Conservation (phyloP, 2,329 filamentous ascomycete species). For the Penicillium sp. region DNA sequence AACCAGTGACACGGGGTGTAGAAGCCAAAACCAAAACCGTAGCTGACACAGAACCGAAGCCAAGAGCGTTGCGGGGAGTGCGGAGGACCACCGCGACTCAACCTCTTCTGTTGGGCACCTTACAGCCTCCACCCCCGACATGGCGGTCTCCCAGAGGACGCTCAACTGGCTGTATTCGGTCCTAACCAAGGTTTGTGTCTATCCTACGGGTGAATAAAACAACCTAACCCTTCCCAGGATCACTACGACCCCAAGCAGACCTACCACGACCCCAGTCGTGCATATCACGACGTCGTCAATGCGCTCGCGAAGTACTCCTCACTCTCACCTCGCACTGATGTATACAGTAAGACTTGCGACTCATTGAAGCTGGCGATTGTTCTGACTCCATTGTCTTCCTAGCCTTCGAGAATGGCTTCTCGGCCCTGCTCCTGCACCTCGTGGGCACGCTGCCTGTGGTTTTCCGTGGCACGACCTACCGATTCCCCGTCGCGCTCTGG, state of each 20-base stretch:
- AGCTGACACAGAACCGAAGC: slow-evolving; percentile 1
- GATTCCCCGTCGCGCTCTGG: slow-evolving; percentile 91
- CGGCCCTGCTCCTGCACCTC: slow-evolving; percentile 79
- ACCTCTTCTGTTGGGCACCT: slow-evolving; percentile 3
- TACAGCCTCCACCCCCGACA: slow-evolving; percentile 8
- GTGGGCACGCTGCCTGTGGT: slow-evolving; percentile 83
- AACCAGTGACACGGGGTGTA: not conserved
- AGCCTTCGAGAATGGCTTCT: slow-evolving; percentile 86
- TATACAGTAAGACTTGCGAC: slow-evolving; percentile 67
- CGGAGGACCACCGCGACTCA: slow-evolving; percentile 11
- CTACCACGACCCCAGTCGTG: slow-evolving; percentile 87
- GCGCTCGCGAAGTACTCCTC: slow-evolving; percentile 74
- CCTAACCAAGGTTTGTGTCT: slow-evolving; percentile 61
- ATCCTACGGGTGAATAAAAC: slow-evolving; percentile 1
- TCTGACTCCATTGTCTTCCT: slow-evolving; percentile 25
- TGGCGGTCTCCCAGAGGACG: slow-evolving; percentile 76
- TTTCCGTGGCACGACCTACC: slow-evolving; percentile 83
- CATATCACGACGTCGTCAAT: slow-evolving; percentile 86
- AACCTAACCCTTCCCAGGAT: slow-evolving; percentile 26
- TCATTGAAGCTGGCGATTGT: not conserved
- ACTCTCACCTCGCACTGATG: slow-evolving; percentile 80
- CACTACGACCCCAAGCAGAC: slow-evolving; percentile 57
- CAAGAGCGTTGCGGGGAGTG: slow-evolving; percentile 19
- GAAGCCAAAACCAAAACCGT: not conserved
- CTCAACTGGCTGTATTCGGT: slow-evolving; percentile 95